These are phyloP conservation scores for Spirogloea muscicola DNA, from an alignment of 139 green algal species.

Conservation along the genomic window DNA sequence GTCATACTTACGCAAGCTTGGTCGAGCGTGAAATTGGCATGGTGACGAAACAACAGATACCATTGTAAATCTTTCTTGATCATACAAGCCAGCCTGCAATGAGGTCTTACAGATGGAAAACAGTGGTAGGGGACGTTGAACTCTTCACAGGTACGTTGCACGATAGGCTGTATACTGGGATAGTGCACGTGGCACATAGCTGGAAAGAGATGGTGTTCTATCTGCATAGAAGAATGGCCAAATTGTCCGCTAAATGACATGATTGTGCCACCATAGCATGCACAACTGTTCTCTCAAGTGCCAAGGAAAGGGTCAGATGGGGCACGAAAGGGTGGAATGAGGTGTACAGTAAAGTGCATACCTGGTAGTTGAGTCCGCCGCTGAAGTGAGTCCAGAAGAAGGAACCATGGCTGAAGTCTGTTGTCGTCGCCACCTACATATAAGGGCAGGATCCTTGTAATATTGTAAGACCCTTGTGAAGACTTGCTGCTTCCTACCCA, in stretches of 20 bases:
- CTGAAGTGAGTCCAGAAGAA: conserved; percentile 70
- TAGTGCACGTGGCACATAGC: conserved; percentile 58
- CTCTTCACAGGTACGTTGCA: conserved; percentile 48
- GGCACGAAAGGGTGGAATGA: no score
- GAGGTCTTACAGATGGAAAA: conserved; percentile 36
- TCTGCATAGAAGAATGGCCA: no score
- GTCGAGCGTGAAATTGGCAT: no score
- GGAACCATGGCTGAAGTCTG: conserved; percentile 63
- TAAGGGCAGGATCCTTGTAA: no score
- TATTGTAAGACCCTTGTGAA: no score
- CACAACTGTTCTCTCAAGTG: no score
- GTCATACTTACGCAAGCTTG: no score
- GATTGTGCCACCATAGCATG: no score
- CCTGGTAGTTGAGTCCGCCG: conserved; percentile 67
- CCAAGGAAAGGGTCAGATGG: no score
- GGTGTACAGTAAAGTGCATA: no score
- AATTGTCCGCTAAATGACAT: no score
- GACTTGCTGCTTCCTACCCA: no score
- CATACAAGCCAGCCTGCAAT: background rate
- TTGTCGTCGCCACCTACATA: conserved; percentile 53
- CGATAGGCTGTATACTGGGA: conserved; percentile 46
- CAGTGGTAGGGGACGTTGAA: conserved; percentile 48
- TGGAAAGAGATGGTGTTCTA: conserved; percentile 60
- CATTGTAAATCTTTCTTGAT: background rate
- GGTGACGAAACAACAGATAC: background rate